Base-by-base conservation (phyloP, 805 yeast genomes). In the Isabelozyma rhagii region DNA sequence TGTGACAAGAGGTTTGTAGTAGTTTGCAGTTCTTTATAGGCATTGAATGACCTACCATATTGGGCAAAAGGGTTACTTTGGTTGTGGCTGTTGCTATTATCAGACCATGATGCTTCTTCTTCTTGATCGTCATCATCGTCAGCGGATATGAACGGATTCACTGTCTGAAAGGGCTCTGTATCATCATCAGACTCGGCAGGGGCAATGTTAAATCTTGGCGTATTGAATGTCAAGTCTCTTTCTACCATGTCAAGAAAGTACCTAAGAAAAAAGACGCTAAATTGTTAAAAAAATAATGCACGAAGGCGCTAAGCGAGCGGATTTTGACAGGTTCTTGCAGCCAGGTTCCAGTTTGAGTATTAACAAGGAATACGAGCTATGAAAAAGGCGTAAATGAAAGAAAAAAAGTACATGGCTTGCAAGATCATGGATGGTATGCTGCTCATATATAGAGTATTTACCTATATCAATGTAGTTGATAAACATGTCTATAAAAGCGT, bases 21-120 rank as follows among this genome's bases (percentile, higher is more conserved):
- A 4, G 78, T 72, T 25, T 72, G 36, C 57, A 73, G 74, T 0
- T 76, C 77, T 27, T 69, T 66, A 50, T 75, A 76, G 31, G 68
- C 71, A 45, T 71, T 66, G 54, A 67, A 76, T 28, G 77, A 75
- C 29, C 68, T 61, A 6, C 70, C 69, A 48, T 63, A 64, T 43
- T 62, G 63, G 29, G 10, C 28, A 39, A 14, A 14, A 13, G 41
- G 41, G 14, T 31, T 31, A 1, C 5, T 31, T 6, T 31, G n/a
- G n/a, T 8, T 31, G 36, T 3, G n/a, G n/a, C 36, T 31, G 17
- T 46, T 50, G 54, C 41, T 47, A 18, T 48, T 17, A 15, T 43
- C 45, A 21, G 15, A 39, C n/a, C 51, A 49, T 2, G 49, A 46
- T n/a, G 25, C 42, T 15, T 21, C 25, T 21, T 21, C 25, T 21